Percentiles rank a stretch among this genome's conserved stretches.
Evolutionary conservation across 2,329 filamentous ascomycete genomes (phyloP).

Genomic region (Diaporthe ampelina): DNA sequence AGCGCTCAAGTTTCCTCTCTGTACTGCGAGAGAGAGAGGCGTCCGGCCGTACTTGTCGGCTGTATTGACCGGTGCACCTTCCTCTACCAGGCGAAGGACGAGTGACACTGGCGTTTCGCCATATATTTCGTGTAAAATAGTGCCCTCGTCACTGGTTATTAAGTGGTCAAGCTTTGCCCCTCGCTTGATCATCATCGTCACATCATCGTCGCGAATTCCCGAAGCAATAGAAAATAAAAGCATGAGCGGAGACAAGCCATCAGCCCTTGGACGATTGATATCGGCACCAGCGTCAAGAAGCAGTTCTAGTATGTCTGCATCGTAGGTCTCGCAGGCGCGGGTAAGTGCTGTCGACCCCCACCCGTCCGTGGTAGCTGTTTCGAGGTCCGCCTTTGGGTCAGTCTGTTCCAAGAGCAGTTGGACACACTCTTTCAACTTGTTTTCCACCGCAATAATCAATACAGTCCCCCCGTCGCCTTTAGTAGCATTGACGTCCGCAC

Average conservation of each 20-base stretch:
- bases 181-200: background rate
- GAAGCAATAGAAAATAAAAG: background rate
- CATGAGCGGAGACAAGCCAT: background rate
- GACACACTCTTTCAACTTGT: background rate
- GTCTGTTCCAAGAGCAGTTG: background rate
- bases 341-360: background rate
- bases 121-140: background rate
- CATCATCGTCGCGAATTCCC: background rate
- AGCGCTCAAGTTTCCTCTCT: background rate
- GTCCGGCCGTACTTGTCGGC: rapidly evolving
- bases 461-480: rapidly evolving
- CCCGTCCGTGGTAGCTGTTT: background rate
- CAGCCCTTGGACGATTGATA: background rate
- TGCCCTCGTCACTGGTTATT: background rate
- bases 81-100: background rate
- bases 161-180: background rate
- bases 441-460: background rate
- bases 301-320: background rate
- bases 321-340: background rate
- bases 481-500: background rate
- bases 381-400: background rate
- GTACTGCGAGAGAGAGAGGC: background rate
- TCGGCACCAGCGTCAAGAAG: background rate
- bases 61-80: background rate
- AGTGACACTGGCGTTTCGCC: background rate